Base-by-base conservation (phyloP, 2,329 filamentous ascomycete genomes). In the Aspergillus calidoustus region DNA sequence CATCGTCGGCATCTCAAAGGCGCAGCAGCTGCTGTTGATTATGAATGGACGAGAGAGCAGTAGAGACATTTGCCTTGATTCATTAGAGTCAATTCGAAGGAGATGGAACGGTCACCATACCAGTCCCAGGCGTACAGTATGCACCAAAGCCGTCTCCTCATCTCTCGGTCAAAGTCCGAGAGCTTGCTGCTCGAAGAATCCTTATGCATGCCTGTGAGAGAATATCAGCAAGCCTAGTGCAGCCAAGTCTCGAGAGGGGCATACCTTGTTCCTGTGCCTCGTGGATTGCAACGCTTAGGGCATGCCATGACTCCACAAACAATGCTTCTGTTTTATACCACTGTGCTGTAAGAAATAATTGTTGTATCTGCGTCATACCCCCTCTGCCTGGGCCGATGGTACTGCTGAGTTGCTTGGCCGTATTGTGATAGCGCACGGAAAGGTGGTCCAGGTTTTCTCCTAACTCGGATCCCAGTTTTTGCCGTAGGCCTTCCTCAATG, bases 281-380 rank as follows among this genome's bases (percentile, higher is more conserved):
- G 7, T 79, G 79, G 31, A 84, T 80, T 3, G 79, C 77, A 55
- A 71, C 71, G 19, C 77, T 73, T 8, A 84, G 64, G 3, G 77
- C 69, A 72, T 83, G 81, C 82, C 82, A 84, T 0, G 82, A 76
- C 31, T 83, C 80, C 1, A 81, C 76, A 66, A 82, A 83, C 22
- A 76, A 74, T 15, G 77, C 78, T 59, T 82, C 80, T 3, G 77
- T 78, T 62, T 83, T 83, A 48, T 77, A 78, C 81, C 81, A 84
- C 23, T 75, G 73, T 2, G 78, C 76, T 23, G 77, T 80, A 3
- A 83, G 64, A 57, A 84, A 83, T n/a, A 81, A 71, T 65, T 84
- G 82, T 66, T 84, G 82, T 1, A 84, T 78, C 17, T 83, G 79
- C 41, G 74, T 69, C 7, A 83, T 67, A 3, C 80, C 77, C 1